Conservation (phyloP, 257 asterid species). For the Solanum lycopersicoides region DNA sequence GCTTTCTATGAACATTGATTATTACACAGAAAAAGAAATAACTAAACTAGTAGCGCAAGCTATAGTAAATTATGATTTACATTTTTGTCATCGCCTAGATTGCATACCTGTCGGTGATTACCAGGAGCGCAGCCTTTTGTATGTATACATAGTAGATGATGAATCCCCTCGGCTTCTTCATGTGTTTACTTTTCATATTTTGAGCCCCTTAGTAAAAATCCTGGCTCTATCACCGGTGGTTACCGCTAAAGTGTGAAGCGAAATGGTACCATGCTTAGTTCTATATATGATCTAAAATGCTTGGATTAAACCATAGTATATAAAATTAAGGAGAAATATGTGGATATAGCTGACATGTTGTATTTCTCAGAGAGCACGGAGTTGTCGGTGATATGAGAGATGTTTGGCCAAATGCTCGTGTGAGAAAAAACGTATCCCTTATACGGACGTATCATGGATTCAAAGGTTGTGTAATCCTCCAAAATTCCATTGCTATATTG, state of each 20-base stretch:
- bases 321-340: not conserved
- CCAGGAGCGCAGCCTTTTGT: not conserved
- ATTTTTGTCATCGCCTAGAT: not conserved
- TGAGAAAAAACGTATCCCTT: constrained; percentile 72
- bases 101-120: not conserved
- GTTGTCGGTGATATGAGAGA: constrained; percentile 97
- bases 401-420: constrained; percentile 98
- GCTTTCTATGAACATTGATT: not conserved
- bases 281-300: not conserved
- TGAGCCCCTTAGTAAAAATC: not conserved
- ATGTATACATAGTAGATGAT: not conserved
- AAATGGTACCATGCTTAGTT: not conserved
- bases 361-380: constrained; percentile 77
- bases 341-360: not conserved
- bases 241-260: not conserved
- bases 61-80: not conserved
- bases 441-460: constrained; percentile 91
- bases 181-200: not conserved
- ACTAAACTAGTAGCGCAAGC: not conserved
- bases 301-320: not conserved
- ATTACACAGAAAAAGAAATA: not conserved
- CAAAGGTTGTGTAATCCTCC: constrained; percentile 44
- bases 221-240: not conserved
- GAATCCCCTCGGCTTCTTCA: not conserved
- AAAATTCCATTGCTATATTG: not conserved